A percentile compares a stretch with the other conserved stretches of the same genome.
Conservation (phyloP, 164 flowering plant genomes). For the Houttuynia cordata region DNA sequence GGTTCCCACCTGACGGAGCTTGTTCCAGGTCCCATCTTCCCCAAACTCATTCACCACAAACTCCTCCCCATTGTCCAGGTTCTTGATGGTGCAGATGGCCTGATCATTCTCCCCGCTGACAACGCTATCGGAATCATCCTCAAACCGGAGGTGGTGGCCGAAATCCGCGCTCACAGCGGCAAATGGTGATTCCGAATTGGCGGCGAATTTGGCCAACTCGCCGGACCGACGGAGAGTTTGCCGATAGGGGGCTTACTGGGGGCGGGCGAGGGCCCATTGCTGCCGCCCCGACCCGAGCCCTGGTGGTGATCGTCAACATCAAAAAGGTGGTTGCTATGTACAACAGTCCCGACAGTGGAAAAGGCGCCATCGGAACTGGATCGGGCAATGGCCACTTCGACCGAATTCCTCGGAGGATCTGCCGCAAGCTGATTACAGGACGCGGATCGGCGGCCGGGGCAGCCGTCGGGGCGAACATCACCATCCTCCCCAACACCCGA, state of each 20-base stretch:
- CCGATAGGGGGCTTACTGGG: conserved; percentile 49
- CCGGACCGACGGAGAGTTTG: conserved; percentile 20
- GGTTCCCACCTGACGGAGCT: conserved; percentile 78
- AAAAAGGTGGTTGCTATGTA: conserved; percentile 15
- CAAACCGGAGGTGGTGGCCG: neutral
- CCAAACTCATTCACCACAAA: conserved; percentile 85
- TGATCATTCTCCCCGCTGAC: conserved; percentile 1
- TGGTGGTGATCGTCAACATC: neutral
- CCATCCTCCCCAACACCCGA: neutral
- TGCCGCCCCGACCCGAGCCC: conserved; percentile 11
- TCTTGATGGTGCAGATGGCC: conserved; percentile 55
- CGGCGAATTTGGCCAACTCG: conserved; percentile 11
- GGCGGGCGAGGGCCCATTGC: conserved; percentile 18
- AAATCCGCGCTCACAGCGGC: neutral
- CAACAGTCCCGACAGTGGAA: conserved; percentile 7
- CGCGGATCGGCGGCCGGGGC: conserved; percentile 3
- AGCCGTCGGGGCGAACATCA: neutral
- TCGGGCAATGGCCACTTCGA: conserved; percentile 20
- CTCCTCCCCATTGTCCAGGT: conserved; percentile 91
- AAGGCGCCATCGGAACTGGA: conserved; percentile 41
- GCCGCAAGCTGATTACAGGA: conserved; percentile 5
- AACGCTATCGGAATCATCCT: conserved; percentile 4
- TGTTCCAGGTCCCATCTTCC: conserved; percentile 83
- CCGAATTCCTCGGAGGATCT: neutral
- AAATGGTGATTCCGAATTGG: conserved; percentile 1